Evolutionary conservation across 805 yeast genomes (phyloP).

Genomic region (Starmerella scarabaei): DNA sequence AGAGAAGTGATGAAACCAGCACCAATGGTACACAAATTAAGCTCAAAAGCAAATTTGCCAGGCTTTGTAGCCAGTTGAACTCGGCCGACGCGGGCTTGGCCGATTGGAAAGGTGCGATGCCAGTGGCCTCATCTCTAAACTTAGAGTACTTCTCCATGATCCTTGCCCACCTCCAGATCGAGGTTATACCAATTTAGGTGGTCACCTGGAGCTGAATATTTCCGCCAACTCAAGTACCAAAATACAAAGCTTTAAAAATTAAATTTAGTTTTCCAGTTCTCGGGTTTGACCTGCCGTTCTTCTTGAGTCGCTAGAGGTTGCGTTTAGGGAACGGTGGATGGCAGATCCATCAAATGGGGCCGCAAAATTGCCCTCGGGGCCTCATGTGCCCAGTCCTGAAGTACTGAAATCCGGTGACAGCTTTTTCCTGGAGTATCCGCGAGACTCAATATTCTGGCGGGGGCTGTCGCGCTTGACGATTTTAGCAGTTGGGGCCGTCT

Average conservation of each 20-base stretch:
- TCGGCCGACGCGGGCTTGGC: conserved; percentile 10
- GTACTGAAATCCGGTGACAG: conserved; percentile 43
- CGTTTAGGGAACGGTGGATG: too few relatives aligned
- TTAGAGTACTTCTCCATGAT: conserved; percentile 69
- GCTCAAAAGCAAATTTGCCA: conserved; percentile 50
- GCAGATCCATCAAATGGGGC: too few relatives aligned
- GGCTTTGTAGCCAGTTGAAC: conserved; percentile 1
- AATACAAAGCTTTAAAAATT: too few relatives aligned
- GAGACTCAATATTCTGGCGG: conserved; percentile 50
- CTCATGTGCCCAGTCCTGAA: not conserved
- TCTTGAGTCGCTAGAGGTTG: too few relatives aligned
- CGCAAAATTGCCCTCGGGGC: not conserved
- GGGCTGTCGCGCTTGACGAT: conserved; percentile 56
- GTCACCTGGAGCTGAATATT: not conserved
- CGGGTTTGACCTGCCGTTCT: too few relatives aligned
- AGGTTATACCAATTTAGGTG: not conserved
- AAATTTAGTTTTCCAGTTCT: too few relatives aligned
- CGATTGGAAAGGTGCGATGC: conserved; percentile 77
- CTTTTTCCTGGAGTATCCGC: conserved; percentile 50
- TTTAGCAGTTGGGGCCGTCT: conserved; percentile 45
- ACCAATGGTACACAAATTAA: conserved; percentile 70
- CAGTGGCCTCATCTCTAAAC: conserved; percentile 83
- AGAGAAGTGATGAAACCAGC: conserved; percentile 44
- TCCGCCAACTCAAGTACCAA: too few relatives aligned
- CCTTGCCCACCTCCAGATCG: not conserved